Evolutionary conservation across 2,329 filamentous ascomycete genomes (phyloP).

Genomic region (Phyllosticta paracitricarpa): DNA sequence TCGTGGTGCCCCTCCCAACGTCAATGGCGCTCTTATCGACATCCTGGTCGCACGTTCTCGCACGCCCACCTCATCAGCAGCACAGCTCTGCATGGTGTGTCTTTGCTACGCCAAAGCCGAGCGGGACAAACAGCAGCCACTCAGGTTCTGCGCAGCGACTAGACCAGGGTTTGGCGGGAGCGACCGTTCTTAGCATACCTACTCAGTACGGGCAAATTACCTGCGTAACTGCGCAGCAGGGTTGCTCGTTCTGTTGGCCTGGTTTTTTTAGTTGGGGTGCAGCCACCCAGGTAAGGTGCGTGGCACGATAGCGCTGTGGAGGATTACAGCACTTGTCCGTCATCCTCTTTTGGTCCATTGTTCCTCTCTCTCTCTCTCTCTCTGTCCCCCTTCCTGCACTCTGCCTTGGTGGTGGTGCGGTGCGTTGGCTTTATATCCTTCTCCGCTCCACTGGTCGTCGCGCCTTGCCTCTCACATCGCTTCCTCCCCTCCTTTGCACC

Average conservation of each 20-base stretch:
- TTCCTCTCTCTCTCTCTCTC: not conserved
- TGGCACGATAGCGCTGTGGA: not conserved
- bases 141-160: not conserved
- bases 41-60: not conserved
- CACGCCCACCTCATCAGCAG: not conserved
- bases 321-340: not conserved
- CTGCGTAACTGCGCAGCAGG: not conserved
- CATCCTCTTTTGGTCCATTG: not conserved
- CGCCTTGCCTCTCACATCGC: not conserved
- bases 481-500: not conserved
- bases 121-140: not conserved
- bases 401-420: not conserved
- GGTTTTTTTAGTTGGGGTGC: not conserved
- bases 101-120: not conserved
- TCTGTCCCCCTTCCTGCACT: not conserved
- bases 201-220: too few relatives aligned
- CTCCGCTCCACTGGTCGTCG: not conserved
- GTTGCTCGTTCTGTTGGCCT: not conserved
- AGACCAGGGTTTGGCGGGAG: not conserved
- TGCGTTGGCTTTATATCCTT: not conserved
- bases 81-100: not conserved
- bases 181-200: not conserved
- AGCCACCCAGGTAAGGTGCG: not conserved
- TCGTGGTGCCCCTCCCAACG: not conserved
- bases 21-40: conserved; percentile 7